Base-by-base conservation (phyloP, 345 rosid species). In the Aquilaria malaccensis region DNA sequence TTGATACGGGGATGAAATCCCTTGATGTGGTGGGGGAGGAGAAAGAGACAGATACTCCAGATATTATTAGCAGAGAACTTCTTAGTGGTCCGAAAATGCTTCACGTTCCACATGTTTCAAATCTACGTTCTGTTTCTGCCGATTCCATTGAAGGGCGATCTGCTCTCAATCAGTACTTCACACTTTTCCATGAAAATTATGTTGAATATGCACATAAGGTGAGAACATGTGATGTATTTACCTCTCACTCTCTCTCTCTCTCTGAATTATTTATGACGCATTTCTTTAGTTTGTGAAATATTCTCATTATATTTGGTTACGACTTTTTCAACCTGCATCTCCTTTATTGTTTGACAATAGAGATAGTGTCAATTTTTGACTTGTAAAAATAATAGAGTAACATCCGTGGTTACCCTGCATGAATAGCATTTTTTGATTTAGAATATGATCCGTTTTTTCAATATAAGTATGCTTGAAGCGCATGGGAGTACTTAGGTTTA, bases 181-280 rank as follows among this genome's bases (percentile, higher is more conserved):
- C 86, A 71, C 88, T 86, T 68, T 95, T 95, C 81, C 96, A 85
- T 74, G 96, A 91, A 79, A 88, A 86, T 77, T 88, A 95, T 33
- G 89, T 88, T 43, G 95, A 86, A 62, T 95, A 95, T 78, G 96
- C 97, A 2, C 97, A 91, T 72, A 95, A 91, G 96, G 99, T 91
- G 72, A 74, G 77, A 67, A 70, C 56, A 45, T 50, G n/a, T 32
- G 52, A 32, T 56, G 31, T 14, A 12, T 50, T 60, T 47, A 22
- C 22, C 22, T 22, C 45, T 60, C 56, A n/a, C 29, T 45, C 47
- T 22, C 11, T 22, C 5, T 9, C 43, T 37, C 43, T 37, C 43
- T 37, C 43, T 37, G 43, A 4, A 37, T 37, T 4, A 37, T 37
- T 37, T 37, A 37, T 22, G 22, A 22, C 22, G 22, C 22, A 37